Conservation (phyloP, 2,329 filamentous ascomycete species). For the Berkeleyomyces rouxiae region DNA sequence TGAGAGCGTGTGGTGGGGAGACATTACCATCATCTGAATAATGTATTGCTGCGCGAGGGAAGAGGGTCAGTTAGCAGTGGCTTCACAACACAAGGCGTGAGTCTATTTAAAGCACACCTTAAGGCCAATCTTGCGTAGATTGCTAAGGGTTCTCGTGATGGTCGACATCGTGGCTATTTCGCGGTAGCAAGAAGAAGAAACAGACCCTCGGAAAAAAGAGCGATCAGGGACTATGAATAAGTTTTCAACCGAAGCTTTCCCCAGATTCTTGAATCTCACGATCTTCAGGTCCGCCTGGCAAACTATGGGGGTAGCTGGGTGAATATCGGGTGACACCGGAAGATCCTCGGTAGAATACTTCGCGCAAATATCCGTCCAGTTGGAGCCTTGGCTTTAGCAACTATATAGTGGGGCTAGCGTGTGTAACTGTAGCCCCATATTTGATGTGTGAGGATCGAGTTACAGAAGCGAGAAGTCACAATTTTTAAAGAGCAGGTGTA, state of each 20-base stretch:
- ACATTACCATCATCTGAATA: conserved; percentile 71
- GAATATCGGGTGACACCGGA: neutral
- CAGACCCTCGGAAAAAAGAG: neutral
- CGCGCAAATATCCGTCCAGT: neutral
- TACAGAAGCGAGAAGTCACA: no score
- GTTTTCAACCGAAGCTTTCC: neutral
- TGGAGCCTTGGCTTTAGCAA: neutral
- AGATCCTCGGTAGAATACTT: neutral
- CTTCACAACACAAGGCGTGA: neutral
- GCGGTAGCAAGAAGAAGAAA: neutral
- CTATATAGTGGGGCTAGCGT: neutral
- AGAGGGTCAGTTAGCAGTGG: neutral
- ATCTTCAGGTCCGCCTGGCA: neutral
- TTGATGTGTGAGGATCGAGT: no score
- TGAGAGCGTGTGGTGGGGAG: neutral
- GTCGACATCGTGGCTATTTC: conserved; percentile 59
- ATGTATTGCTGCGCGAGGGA: conserved; percentile 54
- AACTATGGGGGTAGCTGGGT: neutral
- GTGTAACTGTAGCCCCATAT: no score
- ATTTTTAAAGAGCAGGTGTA: no score
- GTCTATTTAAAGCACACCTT: conserved; percentile 41
- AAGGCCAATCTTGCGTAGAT: conserved; percentile 72
- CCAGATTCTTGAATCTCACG: neutral
- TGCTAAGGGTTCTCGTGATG: conserved; percentile 66
- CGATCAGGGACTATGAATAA: neutral